phyloP scores from a whole-genome alignment of 2,329 filamentous ascomycete species.

The Rasamsonia emersonii region DNA sequence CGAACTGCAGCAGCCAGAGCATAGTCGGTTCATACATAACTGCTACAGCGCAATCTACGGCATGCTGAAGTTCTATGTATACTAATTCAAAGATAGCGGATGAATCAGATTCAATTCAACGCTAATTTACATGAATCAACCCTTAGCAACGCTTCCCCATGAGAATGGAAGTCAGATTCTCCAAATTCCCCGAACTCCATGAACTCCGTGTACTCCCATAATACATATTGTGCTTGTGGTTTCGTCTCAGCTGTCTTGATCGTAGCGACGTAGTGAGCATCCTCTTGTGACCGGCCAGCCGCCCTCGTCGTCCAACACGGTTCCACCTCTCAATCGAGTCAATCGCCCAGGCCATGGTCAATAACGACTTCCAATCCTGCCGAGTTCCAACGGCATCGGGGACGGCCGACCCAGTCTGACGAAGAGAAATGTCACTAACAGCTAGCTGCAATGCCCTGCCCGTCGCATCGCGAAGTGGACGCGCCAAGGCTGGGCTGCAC shows the following conservation, averaged over 20 bases:
- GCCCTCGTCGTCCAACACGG: constrained; percentile 21
- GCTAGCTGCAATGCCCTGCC: constrained; percentile 45
- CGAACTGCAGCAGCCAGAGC: not conserved
- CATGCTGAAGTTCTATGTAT: too few relatives aligned
- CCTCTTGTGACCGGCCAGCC: constrained; percentile 21
- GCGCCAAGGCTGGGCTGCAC: constrained; percentile 47
- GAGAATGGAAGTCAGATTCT: constrained; percentile 22
- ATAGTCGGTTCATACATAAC: too few relatives aligned
- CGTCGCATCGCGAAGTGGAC: constrained; percentile 46
- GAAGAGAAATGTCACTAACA: constrained; percentile 34
- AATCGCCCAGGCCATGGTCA: constrained; percentile 39
- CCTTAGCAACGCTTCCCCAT: constrained; percentile 22
- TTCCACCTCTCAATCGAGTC: constrained; percentile 33
- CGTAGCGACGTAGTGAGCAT: constrained; percentile 17
- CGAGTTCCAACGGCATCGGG: constrained; percentile 20
- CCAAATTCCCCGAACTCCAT: constrained; percentile 25
- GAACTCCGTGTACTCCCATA: constrained; percentile 31
- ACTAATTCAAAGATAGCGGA: too few relatives aligned
- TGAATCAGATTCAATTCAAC: not conserved
- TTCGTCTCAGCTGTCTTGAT: constrained; percentile 14
- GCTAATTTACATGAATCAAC: constrained; percentile 17
- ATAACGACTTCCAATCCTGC: constrained; percentile 37
- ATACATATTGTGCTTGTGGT: constrained; percentile 18
- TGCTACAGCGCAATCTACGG: too few relatives aligned
- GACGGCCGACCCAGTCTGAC: constrained; percentile 25